Evolutionary conservation across 441 rosid species (phyloP), one percentile per base, ranked within the genome.

Genomic region (Eruca vesicaria): DNA sequence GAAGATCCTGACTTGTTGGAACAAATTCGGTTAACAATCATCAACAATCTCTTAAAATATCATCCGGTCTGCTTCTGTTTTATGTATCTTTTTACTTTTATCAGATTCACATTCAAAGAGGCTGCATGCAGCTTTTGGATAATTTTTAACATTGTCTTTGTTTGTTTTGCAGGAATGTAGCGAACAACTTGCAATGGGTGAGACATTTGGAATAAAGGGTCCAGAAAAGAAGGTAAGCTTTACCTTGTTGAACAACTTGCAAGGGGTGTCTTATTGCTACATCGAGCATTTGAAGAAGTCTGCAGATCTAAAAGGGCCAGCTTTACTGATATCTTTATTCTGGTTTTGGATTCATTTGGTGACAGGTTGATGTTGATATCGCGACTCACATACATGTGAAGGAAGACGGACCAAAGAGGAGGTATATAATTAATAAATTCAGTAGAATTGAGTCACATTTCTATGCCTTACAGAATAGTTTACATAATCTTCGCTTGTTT

Each of bases 1-100:
- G 99, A 92, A 78, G 96, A 94, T 84, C 94, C 97, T 71, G 98
- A 94, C 77, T 60, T 83, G 87, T 72, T 94, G 69, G 99, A 94
- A 88, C 84, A 89, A 83, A 91, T 94, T 75, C 97, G 97, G 29
- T 89, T 94, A 68, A 90, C 99, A 41, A 83, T 94, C 82, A 92
- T 94, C 71, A 94, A 84, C 84, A 94, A 94, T 79, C 98, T 94
- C 62, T 82, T 94, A 90, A 85, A 90, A 83, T 94, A 90, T 66
- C 99, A 94, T 84, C 99, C 99, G 35, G 99, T 92, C 72, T 70
- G 96, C 83, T 73, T 79, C 73, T 78, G 35, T 33, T 66, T 43
- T 16, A 50, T 74, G 9, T 64, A 6, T 41, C 50, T 55, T n/a
- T 19, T 5, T 59, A 35, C 62, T 29, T n/a, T 28, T 1, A 16